These are phyloP conservation scores for Neocatenulostroma microsporum DNA, from an alignment of 2,329 filamentous ascomycete species.

Conservation along the genomic window DNA sequence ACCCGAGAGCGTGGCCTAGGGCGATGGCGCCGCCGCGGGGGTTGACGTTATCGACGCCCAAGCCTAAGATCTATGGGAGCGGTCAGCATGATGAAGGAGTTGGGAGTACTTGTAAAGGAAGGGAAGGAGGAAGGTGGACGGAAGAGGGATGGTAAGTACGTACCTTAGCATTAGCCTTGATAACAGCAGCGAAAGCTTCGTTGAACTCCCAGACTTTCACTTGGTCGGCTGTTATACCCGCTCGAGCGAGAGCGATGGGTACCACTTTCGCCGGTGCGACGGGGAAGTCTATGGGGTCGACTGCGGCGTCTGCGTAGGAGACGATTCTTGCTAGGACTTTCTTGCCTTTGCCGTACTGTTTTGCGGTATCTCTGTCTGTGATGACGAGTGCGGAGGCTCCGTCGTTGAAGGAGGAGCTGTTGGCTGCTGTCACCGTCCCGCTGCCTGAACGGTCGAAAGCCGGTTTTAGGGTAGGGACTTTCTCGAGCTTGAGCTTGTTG, in stretches of 20 bases:
- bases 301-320: slow-evolving; percentile 78
- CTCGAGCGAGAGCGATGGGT: slow-evolving; percentile 76
- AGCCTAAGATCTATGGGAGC: slow-evolving; percentile 59
- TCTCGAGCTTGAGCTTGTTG: slow-evolving; percentile 77
- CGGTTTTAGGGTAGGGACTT: slow-evolving; percentile 77
- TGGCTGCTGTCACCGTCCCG: slow-evolving; percentile 89
- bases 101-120: background rate
- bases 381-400: slow-evolving; percentile 86
- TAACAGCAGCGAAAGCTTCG: slow-evolving; percentile 92
- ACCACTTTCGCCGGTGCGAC: slow-evolving; percentile 88
- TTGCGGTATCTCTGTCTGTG: slow-evolving; percentile 70
- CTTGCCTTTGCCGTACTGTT: slow-evolving; percentile 67
- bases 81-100: background rate
- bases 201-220: slow-evolving; percentile 98
- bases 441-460: slow-evolving; percentile 81
- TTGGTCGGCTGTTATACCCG: slow-evolving; percentile 83
- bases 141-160: slow-evolving; percentile 16
- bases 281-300: slow-evolving; percentile 89
- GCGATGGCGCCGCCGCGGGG: slow-evolving; percentile 86
- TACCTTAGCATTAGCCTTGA: slow-evolving; percentile 87
- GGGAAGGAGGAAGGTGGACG: background rate
- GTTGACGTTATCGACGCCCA: slow-evolving; percentile 75
- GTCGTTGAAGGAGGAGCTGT: slow-evolving; percentile 89
- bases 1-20: slow-evolving; percentile 83
- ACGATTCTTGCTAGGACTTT: slow-evolving; percentile 82